A percentile compares a stretch with the other conserved stretches of the same genome.
Evolutionary conservation across 106 monocot species (phyloP).

Genomic region (Acanthochlamys bracteata): DNA sequence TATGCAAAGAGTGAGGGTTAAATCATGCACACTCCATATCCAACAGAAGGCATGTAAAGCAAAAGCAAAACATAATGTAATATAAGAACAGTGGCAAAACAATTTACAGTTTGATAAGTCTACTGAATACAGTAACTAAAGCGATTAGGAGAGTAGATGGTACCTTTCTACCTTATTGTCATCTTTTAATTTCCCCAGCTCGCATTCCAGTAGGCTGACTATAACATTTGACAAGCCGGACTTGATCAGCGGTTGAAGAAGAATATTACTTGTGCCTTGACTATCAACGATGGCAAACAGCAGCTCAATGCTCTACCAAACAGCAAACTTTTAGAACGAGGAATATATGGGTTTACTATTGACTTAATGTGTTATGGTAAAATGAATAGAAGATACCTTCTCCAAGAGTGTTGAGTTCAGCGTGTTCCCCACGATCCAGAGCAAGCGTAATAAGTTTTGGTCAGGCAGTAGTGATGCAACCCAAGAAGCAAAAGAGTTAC

Average conservation of each 20-base stretch:
- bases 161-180: conserved; percentile 49
- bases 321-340: neutral
- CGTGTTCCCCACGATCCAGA: conserved; percentile 89
- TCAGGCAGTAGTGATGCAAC: conserved; percentile 55
- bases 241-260: conserved; percentile 49
- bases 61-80: no score
- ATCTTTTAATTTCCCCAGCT: conserved; percentile 39
- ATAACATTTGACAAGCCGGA: conserved; percentile 36
- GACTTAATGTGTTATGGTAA: neutral
- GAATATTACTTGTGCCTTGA: conserved; percentile 37
- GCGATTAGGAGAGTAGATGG: neutral
- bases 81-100: no score
- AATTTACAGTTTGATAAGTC: no score
- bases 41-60: no score
- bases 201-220: conserved; percentile 34
- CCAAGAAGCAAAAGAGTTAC: conserved; percentile 41
- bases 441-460: conserved; percentile 41
- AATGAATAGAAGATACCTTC: conserved; percentile 36
- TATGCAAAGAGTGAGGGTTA: no score
- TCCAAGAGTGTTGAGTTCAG: conserved; percentile 57
- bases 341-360: neutral
- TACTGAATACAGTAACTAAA: neutral
- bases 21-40: no score
- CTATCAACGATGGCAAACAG: conserved; percentile 39
- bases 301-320: conserved; percentile 47